Conservation (phyloP, 768 basidiomycete species). For the Tricholoma matsutake region DNA sequence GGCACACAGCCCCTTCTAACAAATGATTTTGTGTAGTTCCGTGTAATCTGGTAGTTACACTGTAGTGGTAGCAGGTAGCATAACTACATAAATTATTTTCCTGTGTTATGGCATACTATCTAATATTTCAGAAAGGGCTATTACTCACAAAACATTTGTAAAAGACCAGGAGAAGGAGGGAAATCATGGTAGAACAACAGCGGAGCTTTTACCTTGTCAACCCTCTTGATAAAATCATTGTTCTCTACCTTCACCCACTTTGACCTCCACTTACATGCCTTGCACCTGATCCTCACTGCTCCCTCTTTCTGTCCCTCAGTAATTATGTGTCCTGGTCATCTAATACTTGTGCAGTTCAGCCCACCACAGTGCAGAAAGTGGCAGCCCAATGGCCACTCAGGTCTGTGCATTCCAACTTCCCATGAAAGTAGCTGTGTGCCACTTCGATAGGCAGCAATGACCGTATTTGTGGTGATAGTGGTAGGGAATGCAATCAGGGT, state of each 20-base stretch:
- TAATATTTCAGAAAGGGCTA: no score
- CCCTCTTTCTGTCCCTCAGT: background rate
- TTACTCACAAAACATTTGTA: background rate
- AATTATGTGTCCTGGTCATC: no score
- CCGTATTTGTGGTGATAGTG: no score
- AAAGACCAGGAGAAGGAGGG: background rate
- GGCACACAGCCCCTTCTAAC: no score
- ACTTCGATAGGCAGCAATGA: background rate
- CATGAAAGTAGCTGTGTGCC: background rate
- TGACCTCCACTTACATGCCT: background rate
- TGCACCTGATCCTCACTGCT: background rate
- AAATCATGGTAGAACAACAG: background rate
- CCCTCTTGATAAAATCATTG: background rate
- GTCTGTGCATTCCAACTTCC: background rate
- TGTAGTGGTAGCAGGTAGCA: no score
- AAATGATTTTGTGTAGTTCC: no score
- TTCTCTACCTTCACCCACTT: background rate
- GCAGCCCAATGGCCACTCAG: background rate
- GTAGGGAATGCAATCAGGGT: no score
- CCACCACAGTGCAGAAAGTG: background rate
- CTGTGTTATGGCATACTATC: no score
- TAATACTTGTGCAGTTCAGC: background rate
- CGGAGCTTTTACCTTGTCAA: background rate
- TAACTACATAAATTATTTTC: no score
- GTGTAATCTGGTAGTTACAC: no score